phyloP scores from a whole-genome alignment of 1,284 basidiomycete genomes.

The Athelia psychrophila region DNA sequence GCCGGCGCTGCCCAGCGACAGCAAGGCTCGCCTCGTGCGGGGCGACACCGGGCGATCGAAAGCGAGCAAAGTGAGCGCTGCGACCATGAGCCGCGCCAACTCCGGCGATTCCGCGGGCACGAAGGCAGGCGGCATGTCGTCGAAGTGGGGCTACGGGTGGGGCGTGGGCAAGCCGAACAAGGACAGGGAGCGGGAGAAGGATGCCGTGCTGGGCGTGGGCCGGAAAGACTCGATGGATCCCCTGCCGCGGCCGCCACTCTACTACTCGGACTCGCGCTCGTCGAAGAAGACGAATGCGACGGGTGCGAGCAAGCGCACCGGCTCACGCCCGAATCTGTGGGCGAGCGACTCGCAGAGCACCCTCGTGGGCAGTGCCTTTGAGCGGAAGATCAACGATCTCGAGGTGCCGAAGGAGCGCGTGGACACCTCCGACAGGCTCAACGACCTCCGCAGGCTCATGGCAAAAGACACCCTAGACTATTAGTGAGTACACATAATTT shows the following conservation, averaged over 20 bases:
- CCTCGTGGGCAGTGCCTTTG: constrained; percentile 66
- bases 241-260: constrained; percentile 39
- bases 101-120: constrained; percentile 2
- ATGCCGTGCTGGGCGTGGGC: constrained; percentile 33
- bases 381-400: constrained; percentile 63
- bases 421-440: constrained; percentile 63
- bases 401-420: constrained; percentile 49
- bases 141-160: constrained; percentile 68
- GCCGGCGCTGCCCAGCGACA: constrained; percentile 25
- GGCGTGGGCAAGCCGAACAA: constrained; percentile 59
- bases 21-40: constrained; percentile 40
- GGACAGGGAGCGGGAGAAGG: constrained; percentile 42
- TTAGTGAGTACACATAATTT: constrained; percentile 62
- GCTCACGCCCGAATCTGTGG: constrained; percentile 40
- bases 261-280: constrained; percentile 31
- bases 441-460: constrained; percentile 70
- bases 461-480: constrained; percentile 75
- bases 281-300: constrained; percentile 19
- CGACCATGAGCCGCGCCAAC: constrained; percentile 1
- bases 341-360: constrained; percentile 65
- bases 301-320: constrained; percentile 10
- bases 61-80: background rate
- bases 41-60: constrained; percentile 47
- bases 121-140: constrained; percentile 28
- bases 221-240: constrained; percentile 30